phyloP scores from a whole-genome alignment of 164 flowering plant genomes.

The Santalum album region DNA sequence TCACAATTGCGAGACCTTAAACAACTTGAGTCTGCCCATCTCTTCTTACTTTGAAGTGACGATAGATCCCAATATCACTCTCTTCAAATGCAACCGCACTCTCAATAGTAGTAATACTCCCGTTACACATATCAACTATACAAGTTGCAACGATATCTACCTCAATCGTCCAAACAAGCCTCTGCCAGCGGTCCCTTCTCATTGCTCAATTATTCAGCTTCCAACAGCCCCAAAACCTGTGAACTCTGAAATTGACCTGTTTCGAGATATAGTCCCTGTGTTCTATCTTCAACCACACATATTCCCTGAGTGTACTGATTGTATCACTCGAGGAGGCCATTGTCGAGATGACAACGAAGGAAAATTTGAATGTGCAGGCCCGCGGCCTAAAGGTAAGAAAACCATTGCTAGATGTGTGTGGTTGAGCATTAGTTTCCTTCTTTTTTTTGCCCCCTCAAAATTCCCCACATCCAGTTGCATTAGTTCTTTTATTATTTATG shows the following conservation, averaged over 20 bases:
- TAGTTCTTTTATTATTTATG: too few relatives aligned
- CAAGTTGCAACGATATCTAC: background rate
- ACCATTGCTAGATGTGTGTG: background rate
- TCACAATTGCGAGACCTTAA: background rate
- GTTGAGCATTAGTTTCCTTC: background rate
- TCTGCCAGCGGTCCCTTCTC: background rate
- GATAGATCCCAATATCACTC: background rate
- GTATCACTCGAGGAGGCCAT: constrained; percentile 4
- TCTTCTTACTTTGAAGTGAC: background rate
- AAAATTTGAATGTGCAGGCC: background rate
- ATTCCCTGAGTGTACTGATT: background rate
- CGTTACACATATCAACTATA: background rate
- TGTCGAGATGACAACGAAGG: background rate
- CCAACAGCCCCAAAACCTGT: background rate
- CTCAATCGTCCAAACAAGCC: background rate
- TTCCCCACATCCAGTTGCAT: background rate
- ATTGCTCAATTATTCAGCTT: constrained; percentile 9
- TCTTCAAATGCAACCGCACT: constrained; percentile 9
- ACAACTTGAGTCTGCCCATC: constrained; percentile 2
- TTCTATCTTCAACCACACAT: background rate
- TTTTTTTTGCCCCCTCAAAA: background rate
- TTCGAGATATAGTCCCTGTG: background rate
- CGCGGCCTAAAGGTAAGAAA: background rate
- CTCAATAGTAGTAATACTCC: background rate
- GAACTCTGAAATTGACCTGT: background rate